phyloP scores from a whole-genome alignment of 495 filamentous ascomycete species.

The Poronia punctata region DNA sequence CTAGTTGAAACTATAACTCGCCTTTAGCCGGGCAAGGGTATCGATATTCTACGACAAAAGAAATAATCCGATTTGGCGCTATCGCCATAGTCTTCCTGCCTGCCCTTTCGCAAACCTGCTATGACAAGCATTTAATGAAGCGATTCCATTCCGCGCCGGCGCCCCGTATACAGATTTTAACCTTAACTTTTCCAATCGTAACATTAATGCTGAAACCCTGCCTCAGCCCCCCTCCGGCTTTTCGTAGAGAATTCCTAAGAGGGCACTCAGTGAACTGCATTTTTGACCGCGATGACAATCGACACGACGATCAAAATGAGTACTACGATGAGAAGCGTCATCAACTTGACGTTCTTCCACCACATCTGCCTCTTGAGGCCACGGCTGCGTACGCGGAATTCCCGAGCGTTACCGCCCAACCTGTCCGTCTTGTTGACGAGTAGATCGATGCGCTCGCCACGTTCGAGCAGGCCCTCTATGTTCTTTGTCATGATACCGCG shows the following conservation, averaged over 20 bases:
- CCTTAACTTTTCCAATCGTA: too few species aligned
- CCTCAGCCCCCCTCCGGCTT: too few species aligned
- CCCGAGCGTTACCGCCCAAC: constrained; percentile 74
- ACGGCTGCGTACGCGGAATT: constrained; percentile 79
- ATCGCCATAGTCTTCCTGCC: too few species aligned
- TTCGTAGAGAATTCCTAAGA: neutral
- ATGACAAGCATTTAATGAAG: too few species aligned
- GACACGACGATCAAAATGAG: constrained; percentile 66
- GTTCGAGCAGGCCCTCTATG: constrained; percentile 91
- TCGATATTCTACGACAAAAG: constrained; percentile 11
- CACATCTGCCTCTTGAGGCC: constrained; percentile 90
- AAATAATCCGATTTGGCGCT: constrained; percentile 4
- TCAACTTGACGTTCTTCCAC: constrained; percentile 98
- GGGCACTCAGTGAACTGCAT: constrained; percentile 15
- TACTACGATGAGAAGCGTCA: constrained; percentile 78
- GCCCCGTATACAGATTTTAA: too few species aligned
- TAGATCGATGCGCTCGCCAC: constrained; percentile 90
- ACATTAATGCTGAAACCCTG: too few species aligned
- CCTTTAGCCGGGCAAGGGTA: constrained; percentile 8
- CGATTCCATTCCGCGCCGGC: too few species aligned
- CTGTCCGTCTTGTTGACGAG: constrained; percentile 96
- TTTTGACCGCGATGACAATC: constrained; percentile 38
- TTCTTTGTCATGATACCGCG: constrained; percentile 97
- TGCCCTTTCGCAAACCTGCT: too few species aligned
- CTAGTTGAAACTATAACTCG: neutral